phyloP scores from a whole-genome alignment of 2,329 filamentous ascomycete genomes.

The Phoma herbarum region DNA sequence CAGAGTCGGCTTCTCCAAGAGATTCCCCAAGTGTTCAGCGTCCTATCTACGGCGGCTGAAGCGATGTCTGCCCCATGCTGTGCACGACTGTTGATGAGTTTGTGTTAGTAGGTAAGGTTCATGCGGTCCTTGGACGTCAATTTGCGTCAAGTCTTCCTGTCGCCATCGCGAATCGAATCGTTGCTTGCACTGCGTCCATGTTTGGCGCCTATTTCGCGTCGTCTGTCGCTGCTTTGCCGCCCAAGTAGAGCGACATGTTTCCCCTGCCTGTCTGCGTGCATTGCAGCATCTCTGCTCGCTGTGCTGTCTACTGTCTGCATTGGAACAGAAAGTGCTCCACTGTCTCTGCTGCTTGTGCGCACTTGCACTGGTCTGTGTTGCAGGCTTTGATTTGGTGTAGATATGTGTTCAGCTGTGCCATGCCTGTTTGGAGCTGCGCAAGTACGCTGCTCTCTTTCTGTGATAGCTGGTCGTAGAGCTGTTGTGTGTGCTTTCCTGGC shows the following conservation, averaged over 20 bases:
- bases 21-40: too few relatives aligned
- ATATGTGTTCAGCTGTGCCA: not conserved
- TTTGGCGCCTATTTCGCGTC: not conserved
- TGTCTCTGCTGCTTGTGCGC: not conserved
- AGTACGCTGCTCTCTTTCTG: too few relatives aligned
- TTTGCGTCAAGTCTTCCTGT: not conserved
- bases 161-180: not conserved
- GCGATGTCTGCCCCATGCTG: too few relatives aligned
- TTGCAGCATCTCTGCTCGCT: not conserved
- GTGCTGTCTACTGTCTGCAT: not conserved
- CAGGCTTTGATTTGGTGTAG: not conserved
- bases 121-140: not conserved
- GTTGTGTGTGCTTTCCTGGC: too few relatives aligned
- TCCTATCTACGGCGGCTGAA: too few relatives aligned
- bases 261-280: not conserved
- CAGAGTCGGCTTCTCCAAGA: too few relatives aligned
- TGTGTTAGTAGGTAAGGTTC: not conserved
- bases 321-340: not conserved
- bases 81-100: not conserved
- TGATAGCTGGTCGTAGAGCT: not conserved
- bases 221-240: constrained; percentile 1
- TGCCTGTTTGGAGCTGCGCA: too few relatives aligned
- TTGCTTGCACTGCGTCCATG: not conserved
- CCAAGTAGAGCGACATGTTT: not conserved
- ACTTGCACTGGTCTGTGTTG: not conserved